Conservation (phyloP, 2,329 filamentous ascomycete genomes). For the Alternaria sp. region DNA sequence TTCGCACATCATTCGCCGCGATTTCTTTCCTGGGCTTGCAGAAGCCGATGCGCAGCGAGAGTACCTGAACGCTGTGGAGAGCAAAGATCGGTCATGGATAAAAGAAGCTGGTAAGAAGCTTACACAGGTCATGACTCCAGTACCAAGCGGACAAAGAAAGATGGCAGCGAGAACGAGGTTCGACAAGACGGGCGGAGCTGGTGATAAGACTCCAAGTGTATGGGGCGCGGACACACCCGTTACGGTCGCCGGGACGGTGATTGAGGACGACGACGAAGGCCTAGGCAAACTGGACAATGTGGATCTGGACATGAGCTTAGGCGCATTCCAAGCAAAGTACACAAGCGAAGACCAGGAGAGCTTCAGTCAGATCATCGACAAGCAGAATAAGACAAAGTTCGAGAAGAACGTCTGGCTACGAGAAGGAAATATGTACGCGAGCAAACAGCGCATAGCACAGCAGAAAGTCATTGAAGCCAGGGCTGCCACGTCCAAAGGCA, state of each 20-base stretch:
- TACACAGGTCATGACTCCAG: constrained; percentile 81
- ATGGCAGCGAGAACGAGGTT: constrained; percentile 42
- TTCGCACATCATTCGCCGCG: constrained; percentile 92
- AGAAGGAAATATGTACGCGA: constrained; percentile 81
- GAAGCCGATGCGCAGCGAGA: constrained; percentile 89
- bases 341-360: constrained; percentile 98
- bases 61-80: constrained; percentile 89
- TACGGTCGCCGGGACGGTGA: constrained; percentile 59
- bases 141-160: constrained; percentile 58
- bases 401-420: constrained; percentile 92
- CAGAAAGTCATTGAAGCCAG: constrained; percentile 75
- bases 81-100: constrained; percentile 86
- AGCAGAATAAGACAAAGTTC: constrained; percentile 82
- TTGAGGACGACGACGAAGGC: constrained; percentile 40
- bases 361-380: constrained; percentile 91
- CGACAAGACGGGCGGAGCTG: constrained; percentile 30
- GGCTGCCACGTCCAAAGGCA: constrained; percentile 55
- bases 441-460: constrained; percentile 68
- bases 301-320: constrained; percentile 81
- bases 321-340: constrained; percentile 88
- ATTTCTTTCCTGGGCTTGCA: constrained; percentile 93
- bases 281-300: constrained; percentile 60
- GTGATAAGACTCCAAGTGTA: constrained; percentile 67
- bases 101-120: constrained; percentile 72
- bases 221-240: constrained; percentile 76